Percentiles rank a stretch among this genome's conserved stretches.
These are phyloP conservation scores for Xylaria hypoxylon DNA, from an alignment of 2,329 filamentous ascomycete species.

Conservation along the genomic window DNA sequence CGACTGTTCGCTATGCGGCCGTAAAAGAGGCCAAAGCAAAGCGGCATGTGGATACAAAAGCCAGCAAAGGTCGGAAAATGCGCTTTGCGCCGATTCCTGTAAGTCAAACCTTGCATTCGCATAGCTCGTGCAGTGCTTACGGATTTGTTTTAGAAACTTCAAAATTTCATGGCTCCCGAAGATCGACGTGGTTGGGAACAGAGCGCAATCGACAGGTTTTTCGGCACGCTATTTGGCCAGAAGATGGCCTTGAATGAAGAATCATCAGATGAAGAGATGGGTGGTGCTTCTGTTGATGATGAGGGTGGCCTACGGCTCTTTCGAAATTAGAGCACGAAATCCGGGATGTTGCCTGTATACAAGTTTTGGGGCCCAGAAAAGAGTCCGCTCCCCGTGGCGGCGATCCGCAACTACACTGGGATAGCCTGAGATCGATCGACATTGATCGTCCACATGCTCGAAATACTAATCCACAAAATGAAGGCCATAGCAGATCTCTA, in stretches of 20 bases:
- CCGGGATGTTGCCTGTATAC: background rate
- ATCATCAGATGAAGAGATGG: constrained; percentile 62
- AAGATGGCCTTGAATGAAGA: constrained; percentile 74
- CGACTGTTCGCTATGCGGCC: constrained; percentile 73
- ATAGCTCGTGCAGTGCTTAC: constrained; percentile 18
- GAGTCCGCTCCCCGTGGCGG: constrained; percentile 3
- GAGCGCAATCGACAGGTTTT: constrained; percentile 80
- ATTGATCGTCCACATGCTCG: constrained; percentile 26
- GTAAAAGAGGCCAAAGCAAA: constrained; percentile 82
- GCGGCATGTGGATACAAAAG: constrained; percentile 89
- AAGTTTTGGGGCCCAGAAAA: constrained; percentile 17
- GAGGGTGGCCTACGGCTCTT: constrained; percentile 67
- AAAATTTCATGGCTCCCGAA: constrained; percentile 97
- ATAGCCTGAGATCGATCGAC: constrained; percentile 34
- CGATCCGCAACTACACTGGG: constrained; percentile 24
- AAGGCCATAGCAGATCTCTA: constrained; percentile 29
- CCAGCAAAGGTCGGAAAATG: constrained; percentile 94
- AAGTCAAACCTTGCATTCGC: constrained; percentile 19
- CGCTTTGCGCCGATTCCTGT: constrained; percentile 69
- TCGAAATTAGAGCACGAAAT: constrained; percentile 42
- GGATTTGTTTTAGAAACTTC: constrained; percentile 86
- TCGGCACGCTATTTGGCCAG: constrained; percentile 79
- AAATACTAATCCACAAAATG: constrained; percentile 20
- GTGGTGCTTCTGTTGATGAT: constrained; percentile 63
- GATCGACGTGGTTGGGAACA: constrained; percentile 84